Percentiles rank a stretch among this genome's conserved stretches.
phyloP scores from a whole-genome alignment of 345 rosid species.

The Gossypium anomalum region DNA sequence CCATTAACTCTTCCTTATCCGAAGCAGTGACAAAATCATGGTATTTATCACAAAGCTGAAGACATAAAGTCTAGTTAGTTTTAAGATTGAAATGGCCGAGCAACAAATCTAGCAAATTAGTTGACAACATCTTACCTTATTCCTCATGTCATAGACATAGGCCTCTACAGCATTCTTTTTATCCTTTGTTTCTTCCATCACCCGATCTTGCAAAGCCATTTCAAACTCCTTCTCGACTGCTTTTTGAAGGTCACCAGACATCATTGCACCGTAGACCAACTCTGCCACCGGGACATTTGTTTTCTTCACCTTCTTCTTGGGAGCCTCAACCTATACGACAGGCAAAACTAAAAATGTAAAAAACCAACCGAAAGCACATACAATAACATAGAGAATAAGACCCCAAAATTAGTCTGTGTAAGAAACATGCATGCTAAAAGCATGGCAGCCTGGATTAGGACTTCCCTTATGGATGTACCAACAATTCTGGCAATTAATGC shows the following conservation, averaged over 20 bases:
- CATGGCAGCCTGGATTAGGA: background rate
- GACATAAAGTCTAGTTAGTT: slow-evolving; percentile 14
- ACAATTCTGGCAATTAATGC: background rate
- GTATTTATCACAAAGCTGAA: slow-evolving; percentile 73
- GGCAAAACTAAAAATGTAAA: background rate
- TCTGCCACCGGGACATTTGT: slow-evolving; percentile 71
- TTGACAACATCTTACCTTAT: slow-evolving; percentile 48
- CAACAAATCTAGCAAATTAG: background rate
- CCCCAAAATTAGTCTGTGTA: background rate
- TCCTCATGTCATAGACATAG: slow-evolving; percentile 95
- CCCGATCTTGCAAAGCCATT: slow-evolving; percentile 96
- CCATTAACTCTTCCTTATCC: slow-evolving; percentile 60
- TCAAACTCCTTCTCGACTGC: slow-evolving; percentile 93
- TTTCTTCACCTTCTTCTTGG: slow-evolving; percentile 92
- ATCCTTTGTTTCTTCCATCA: slow-evolving; percentile 98
- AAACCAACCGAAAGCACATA: background rate
- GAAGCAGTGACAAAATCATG: slow-evolving; percentile 65
- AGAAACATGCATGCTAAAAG: background rate
- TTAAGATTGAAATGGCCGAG: background rate
- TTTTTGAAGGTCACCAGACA: slow-evolving; percentile 62
- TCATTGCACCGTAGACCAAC: slow-evolving; percentile 66
- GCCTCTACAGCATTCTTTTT: slow-evolving; percentile 95
- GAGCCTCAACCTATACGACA: slow-evolving; percentile 58
- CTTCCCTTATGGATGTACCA: background rate
- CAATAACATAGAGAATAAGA: background rate